Evolutionary conservation across 1,139 yeast species (phyloP), one percentile per base, ranked within the genome.

Genomic region (Spathaspora jeffriesii): DNA sequence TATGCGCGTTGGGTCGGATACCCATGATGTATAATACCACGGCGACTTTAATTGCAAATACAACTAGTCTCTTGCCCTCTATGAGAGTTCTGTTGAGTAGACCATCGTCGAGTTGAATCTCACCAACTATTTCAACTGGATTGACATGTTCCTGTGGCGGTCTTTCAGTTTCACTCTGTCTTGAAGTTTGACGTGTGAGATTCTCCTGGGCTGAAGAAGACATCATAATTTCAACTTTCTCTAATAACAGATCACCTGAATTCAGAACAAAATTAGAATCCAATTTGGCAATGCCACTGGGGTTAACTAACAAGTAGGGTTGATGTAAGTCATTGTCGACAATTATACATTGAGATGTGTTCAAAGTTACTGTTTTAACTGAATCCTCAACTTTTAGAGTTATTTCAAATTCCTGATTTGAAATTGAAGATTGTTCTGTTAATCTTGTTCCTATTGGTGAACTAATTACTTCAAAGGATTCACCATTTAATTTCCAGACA

Each of bases 301-400:
- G 65, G 47, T 65, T 74, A 20, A 76, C 48, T 40, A 76, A 56
- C 9, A 76, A 47, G 46, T 76, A 76, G 2, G 80, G 79, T n/a
- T 59, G 61, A 37, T 62, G 64, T 5, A 51, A 53, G 1, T 60
- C 62, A 27, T 68, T 55, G 44, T 73, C 76, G 5, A 76, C 77
- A 5, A 76, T 53, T 14, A 76, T 72, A 50, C 80, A 74, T 44
- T 77, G 77, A 10, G 74, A 70, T 0, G 76, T 60, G 46, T 64
- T 68, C 45, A 76, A 59, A 2, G 49, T 46, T 0, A 70, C 69
- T 10, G 47, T 49, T 20, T 49, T 50, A 1, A 34, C 42, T 6
- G 50, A 53, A 2, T 54, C 57, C 7, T 51, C 56, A 1, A 58
- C 36, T n/a, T 52, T 45, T 20, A 60, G 49, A 1, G 54, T 45